These are phyloP conservation scores for Rubia balearica DNA, from an alignment of 305 asterid species.

Conservation along the genomic window DNA sequence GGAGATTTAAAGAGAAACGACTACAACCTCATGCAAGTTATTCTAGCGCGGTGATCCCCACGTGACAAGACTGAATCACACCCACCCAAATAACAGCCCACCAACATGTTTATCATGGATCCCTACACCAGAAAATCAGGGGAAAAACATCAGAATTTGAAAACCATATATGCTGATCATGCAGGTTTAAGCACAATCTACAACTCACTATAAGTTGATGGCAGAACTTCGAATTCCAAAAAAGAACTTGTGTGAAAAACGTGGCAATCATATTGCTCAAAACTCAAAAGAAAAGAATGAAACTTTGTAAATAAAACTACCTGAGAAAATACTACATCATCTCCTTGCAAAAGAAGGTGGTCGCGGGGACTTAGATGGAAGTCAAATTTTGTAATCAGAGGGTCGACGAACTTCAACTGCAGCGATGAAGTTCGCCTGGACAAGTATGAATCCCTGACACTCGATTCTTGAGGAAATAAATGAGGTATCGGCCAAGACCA, in stretches of 20 bases:
- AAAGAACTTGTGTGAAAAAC: no score
- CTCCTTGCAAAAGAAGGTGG: constrained; percentile 36
- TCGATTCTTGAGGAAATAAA: constrained; percentile 21
- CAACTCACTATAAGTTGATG: not conserved
- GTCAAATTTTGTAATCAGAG: constrained; percentile 21
- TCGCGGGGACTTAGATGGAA: constrained; percentile 33
- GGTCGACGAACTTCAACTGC: constrained; percentile 58
- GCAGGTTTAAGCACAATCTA: not conserved
- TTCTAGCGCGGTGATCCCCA: constrained; percentile 59
- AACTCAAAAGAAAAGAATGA: not conserved
- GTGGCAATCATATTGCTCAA: not conserved
- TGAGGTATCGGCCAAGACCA: constrained; percentile 46
- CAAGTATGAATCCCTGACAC: constrained; percentile 55
- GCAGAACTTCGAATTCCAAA: not conserved
- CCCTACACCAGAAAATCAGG: constrained; percentile 39
- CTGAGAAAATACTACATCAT: constrained; percentile 46
- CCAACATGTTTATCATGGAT: constrained; percentile 27
- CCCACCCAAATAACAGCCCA: constrained; percentile 27
- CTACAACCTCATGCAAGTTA: constrained; percentile 67
- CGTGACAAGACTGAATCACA: constrained; percentile 18
- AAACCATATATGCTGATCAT: not conserved
- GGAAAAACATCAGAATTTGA: not conserved
- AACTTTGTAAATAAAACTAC: constrained; percentile 23
- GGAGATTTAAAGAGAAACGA: constrained; percentile 6
- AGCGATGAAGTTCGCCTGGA: constrained; percentile 37